These are phyloP conservation scores for Malus sylvestris DNA, from an alignment of 306 rosid genomes.

Conservation along the genomic window DNA sequence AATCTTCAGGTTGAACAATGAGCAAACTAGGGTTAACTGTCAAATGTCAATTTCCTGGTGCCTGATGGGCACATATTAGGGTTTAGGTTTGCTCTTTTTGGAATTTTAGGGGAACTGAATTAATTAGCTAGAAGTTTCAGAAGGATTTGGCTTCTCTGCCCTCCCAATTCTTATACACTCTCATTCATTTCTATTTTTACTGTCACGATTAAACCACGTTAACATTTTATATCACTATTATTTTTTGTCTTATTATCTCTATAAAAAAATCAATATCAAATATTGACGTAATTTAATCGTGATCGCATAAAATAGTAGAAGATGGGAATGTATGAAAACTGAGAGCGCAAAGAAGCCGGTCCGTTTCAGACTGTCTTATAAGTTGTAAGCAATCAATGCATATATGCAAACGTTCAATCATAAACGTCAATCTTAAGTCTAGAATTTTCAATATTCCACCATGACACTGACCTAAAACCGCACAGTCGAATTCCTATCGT, in stretches of 20 bases:
- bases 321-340: too few species aligned
- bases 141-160: too few species aligned
- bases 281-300: too few species aligned
- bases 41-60: not conserved
- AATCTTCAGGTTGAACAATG: not conserved
- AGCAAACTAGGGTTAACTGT: not conserved
- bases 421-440: slow-evolving; percentile 4
- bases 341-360: too few species aligned
- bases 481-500: too few species aligned
- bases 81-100: not conserved
- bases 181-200: too few species aligned
- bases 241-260: too few species aligned
- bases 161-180: too few species aligned
- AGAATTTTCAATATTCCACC: not conserved
- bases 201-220: too few species aligned
- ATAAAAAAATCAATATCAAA: too few species aligned
- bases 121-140: not conserved
- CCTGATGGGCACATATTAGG: not conserved
- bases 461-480: not conserved
- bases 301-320: too few species aligned
- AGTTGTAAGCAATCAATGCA: slow-evolving; percentile 1
- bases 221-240: too few species aligned
- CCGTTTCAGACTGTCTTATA: not conserved
- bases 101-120: not conserved
- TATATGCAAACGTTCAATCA: slow-evolving; percentile 2